A percentile compares a stretch with the other conserved stretches of the same genome.
These are phyloP conservation scores for Wakefieldia striispora DNA, from an alignment of 768 basidiomycete species.

Conservation along the genomic window DNA sequence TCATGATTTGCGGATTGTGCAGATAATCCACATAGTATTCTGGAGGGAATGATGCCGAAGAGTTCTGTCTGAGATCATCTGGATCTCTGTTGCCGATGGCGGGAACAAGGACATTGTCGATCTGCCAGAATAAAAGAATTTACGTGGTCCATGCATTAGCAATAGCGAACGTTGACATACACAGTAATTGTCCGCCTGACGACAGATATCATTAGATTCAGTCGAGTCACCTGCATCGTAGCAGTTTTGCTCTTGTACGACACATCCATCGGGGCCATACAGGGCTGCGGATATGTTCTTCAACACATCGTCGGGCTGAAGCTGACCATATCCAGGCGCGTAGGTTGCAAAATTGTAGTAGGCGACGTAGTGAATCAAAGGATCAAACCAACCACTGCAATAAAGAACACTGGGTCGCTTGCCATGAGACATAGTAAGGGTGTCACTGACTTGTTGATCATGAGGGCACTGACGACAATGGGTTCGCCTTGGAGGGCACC, in stretches of 20 bases:
- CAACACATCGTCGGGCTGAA: constrained; percentile 48
- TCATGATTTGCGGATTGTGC: constrained; percentile 31
- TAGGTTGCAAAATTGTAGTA: constrained; percentile 58
- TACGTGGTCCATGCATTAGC: neutral
- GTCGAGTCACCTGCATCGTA: constrained; percentile 49
- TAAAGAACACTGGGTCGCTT: neutral
- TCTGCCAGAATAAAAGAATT: constrained; percentile 25
- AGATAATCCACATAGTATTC: constrained; percentile 54
- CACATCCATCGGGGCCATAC: constrained; percentile 49
- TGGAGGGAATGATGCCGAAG: constrained; percentile 52
- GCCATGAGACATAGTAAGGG: too few relatives aligned
- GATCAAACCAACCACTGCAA: constrained; percentile 62
- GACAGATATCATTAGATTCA: constrained; percentile 49
- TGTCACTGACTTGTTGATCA: constrained; percentile 75
- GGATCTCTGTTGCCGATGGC: constrained; percentile 52
- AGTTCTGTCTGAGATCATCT: constrained; percentile 57
- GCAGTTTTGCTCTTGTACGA: constrained; percentile 53
- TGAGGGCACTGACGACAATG: constrained; percentile 54
- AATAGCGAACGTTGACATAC: constrained; percentile 34
- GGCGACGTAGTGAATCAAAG: constrained; percentile 58
- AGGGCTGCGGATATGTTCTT: constrained; percentile 46
- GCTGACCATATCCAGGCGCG: constrained; percentile 66
- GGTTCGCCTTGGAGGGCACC: constrained; percentile 47
- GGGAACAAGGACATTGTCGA: constrained; percentile 45
- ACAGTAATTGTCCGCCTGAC: constrained; percentile 51